Conservation (phyloP, 2,329 filamentous ascomycete species). For the Penicillium sp. region DNA sequence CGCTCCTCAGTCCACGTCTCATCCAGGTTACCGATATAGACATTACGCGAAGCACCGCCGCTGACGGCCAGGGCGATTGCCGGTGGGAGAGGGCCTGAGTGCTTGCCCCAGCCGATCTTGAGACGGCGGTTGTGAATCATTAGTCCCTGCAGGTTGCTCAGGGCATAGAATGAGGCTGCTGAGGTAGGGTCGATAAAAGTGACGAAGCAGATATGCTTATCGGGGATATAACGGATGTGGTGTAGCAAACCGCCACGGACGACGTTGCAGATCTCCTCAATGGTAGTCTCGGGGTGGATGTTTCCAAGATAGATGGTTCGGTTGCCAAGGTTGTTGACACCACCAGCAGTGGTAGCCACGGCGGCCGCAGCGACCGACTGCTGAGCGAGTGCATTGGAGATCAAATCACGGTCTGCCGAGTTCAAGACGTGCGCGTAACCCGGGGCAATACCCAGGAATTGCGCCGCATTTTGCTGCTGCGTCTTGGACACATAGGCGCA, state of each 20-base stretch:
- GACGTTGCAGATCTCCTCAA: conserved; percentile 99
- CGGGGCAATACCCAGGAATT: conserved; percentile 95
- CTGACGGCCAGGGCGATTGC: conserved; percentile 95
- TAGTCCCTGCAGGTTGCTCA: conserved; percentile 94
- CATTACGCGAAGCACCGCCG: conserved; percentile 95
- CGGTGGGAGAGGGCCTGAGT: conserved; percentile 92
- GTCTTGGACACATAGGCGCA: conserved; percentile 99
- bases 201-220: conserved; percentile 99
- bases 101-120: conserved; percentile 99
- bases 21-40: conserved; percentile 96
- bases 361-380: conserved; percentile 96
- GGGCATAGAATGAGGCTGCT: conserved; percentile 93
- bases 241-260: conserved; percentile 93
- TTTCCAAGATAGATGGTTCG: conserved; percentile 97
- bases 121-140: conserved; percentile 99
- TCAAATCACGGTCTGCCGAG: conserved; percentile 91
- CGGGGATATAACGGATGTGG: conserved; percentile 97
- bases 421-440: conserved; percentile 96
- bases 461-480: conserved; percentile 97
- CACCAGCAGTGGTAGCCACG: conserved; percentile 92
- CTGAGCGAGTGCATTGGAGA: conserved; percentile 93
- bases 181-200: conserved; percentile 99
- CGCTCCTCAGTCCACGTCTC: conserved; percentile 97
- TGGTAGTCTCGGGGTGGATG: conserved; percentile 97
- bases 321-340: conserved; percentile 96